A percentile compares a stretch with the other conserved stretches of the same genome.
These are phyloP conservation scores for Monilinia laxa DNA, from an alignment of 2,329 filamentous ascomycete genomes.

Conservation along the genomic window DNA sequence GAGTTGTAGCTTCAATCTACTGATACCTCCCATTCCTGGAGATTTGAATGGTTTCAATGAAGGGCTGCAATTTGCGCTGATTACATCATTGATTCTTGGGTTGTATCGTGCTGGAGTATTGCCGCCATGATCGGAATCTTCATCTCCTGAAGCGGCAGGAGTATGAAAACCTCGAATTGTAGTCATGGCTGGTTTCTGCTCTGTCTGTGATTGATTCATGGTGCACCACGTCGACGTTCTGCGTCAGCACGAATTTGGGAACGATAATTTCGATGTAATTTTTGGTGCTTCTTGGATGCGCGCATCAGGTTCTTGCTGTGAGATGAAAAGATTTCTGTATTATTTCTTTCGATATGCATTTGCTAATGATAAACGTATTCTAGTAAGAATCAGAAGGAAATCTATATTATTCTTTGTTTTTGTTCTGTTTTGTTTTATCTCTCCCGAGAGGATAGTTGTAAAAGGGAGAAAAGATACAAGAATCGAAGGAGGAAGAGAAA, in stretches of 20 bases:
- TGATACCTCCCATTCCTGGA: constrained; percentile 68
- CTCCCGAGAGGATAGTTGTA: constrained; percentile 6
- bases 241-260: constrained; percentile 41
- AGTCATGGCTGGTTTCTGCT: constrained; percentile 35
- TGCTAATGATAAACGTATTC: constrained; percentile 27
- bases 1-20: constrained; percentile 76
- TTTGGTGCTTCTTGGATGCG: constrained; percentile 37
- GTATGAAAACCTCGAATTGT: constrained; percentile 41
- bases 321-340: constrained; percentile 29
- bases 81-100: constrained; percentile 44
- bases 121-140: constrained; percentile 53
- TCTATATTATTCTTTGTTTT: no score
- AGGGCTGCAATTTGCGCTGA: constrained; percentile 61
- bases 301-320: constrained; percentile 37
- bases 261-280: constrained; percentile 40
- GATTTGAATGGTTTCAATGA: constrained; percentile 50
- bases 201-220: constrained; percentile 23
- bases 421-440: background rate
- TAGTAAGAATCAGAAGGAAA: background rate
- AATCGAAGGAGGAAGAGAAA: background rate
- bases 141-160: constrained; percentile 50
- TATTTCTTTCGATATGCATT: constrained; percentile 41
- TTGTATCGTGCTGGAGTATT: constrained; percentile 41
- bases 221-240: constrained; percentile 41
- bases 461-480: background rate